These are phyloP conservation scores for Claviceps sorghi DNA, from an alignment of 2,329 filamentous ascomycete species.

Conservation along the genomic window DNA sequence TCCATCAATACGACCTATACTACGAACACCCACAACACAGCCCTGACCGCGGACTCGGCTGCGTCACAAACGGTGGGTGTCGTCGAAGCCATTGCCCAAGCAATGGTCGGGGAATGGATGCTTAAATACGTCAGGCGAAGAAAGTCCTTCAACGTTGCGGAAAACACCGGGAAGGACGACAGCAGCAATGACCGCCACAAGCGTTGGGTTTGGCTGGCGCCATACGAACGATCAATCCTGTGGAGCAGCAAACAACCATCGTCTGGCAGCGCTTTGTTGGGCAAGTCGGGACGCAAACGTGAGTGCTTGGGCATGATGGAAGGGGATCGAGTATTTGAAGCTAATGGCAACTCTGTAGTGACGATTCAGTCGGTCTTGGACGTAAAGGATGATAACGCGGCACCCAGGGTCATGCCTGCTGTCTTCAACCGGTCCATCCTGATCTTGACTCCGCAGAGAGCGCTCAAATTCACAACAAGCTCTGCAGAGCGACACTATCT, in stretches of 20 bases:
- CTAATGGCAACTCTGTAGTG: constrained; percentile 41
- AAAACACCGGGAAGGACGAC: constrained; percentile 51
- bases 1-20: constrained; percentile 38
- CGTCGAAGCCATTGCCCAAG: constrained; percentile 92
- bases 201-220: constrained; percentile 96
- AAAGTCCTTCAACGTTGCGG: constrained; percentile 76
- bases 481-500: constrained; percentile 78
- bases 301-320: constrained; percentile 29
- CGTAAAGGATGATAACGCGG: constrained; percentile 82
- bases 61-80: constrained; percentile 59
- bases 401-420: constrained; percentile 52
- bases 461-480: constrained; percentile 83
- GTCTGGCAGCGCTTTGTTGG: constrained; percentile 73
- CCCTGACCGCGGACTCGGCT: constrained; percentile 33
- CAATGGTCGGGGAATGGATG: constrained; percentile 98
- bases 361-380: constrained; percentile 92
- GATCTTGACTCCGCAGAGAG: constrained; percentile 82
- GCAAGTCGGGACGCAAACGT: constrained; percentile 91
- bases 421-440: constrained; percentile 89
- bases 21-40: constrained; percentile 31
- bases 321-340: background rate
- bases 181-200: constrained; percentile 73
- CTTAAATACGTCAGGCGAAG: constrained; percentile 78
- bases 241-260: constrained; percentile 98
- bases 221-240: constrained; percentile 88